A percentile compares a stretch with the other conserved stretches of the same genome.
phyloP scores from a whole-genome alignment of 2,329 filamentous ascomycete genomes.

The Helicocarpus griseus region DNA sequence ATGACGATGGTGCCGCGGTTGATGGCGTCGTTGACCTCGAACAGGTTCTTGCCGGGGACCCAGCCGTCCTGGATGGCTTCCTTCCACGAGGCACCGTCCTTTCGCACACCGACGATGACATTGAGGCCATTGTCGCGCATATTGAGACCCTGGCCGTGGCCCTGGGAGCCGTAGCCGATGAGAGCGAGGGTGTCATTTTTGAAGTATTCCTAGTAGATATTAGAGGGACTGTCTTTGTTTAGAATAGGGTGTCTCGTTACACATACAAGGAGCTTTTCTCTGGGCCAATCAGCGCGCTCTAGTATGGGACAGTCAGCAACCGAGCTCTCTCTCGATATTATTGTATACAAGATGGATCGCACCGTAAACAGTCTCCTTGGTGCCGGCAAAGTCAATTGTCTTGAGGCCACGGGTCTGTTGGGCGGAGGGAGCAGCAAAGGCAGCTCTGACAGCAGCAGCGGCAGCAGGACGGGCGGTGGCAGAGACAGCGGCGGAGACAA shows the following conservation, averaged over 20 bases:
- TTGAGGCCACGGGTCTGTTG: constrained; percentile 81
- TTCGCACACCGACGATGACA: constrained; percentile 97
- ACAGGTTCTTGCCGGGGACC: constrained; percentile 97
- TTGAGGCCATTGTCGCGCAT: constrained; percentile 99
- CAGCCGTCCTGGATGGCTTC: constrained; percentile 95
- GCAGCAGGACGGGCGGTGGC: constrained; percentile 38
- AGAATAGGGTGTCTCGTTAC: no score
- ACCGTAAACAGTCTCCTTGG: constrained; percentile 93
- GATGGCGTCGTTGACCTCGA: constrained; percentile 96
- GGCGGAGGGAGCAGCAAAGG: constrained; percentile 39
- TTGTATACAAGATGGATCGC: constrained; percentile 22
- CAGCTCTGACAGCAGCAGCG: constrained; percentile 35
- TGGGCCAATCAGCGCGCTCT: constrained; percentile 98
- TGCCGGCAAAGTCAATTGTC: constrained; percentile 97
- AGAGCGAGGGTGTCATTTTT: constrained; percentile 98
- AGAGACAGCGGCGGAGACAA: constrained; percentile 41
- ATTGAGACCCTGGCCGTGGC: constrained; percentile 98
- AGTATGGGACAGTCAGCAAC: constrained; percentile 17
- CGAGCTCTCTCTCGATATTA: not conserved
- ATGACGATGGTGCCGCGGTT: constrained; percentile 88
- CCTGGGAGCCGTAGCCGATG: constrained; percentile 97
- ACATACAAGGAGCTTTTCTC: constrained; percentile 91
- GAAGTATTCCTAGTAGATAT: constrained; percentile 73
- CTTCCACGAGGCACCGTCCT: constrained; percentile 97
- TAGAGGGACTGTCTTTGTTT: constrained; percentile 7